These are phyloP conservation scores for Phytopythium boreale DNA, from an alignment of 352 stramenopile genomes.

Conservation along the genomic window DNA sequence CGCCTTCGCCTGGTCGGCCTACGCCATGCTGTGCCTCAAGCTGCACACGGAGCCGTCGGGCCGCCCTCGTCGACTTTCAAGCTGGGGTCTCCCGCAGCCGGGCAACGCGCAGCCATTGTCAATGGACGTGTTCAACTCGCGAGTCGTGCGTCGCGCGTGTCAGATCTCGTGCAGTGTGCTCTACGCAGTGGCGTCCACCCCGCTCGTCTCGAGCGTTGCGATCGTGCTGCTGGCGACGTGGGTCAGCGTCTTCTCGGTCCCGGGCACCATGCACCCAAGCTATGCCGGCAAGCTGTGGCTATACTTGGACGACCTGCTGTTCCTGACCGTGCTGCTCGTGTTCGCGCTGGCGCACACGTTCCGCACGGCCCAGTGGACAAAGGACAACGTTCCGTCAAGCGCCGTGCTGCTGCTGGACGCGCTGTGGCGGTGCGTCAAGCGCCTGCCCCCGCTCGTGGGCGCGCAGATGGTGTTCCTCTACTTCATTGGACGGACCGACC, in stretches of 20 bases:
- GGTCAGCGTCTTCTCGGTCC: constrained; percentile 50
- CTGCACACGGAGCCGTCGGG: constrained; percentile 65
- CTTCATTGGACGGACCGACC: constrained; percentile 58
- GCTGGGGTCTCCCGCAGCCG: constrained; percentile 49
- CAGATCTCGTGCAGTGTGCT: constrained; percentile 74
- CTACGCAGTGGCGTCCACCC: constrained; percentile 65
- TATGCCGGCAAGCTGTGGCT: constrained; percentile 68
- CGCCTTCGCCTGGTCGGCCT: constrained; percentile 57
- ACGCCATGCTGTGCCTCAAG: constrained; percentile 64
- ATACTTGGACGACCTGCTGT: constrained; percentile 53
- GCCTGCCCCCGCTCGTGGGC: constrained; percentile 44
- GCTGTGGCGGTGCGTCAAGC: constrained; percentile 44
- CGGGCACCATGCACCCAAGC: constrained; percentile 62
- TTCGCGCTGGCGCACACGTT: constrained; percentile 68
- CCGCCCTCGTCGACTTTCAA: constrained; percentile 55
- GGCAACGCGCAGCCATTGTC: constrained; percentile 47
- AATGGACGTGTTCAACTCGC: constrained; percentile 73
- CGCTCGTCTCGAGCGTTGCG: constrained; percentile 56
- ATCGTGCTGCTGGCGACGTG: constrained; percentile 48
- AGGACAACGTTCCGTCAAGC: constrained; percentile 58
- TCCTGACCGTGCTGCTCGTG: constrained; percentile 61
- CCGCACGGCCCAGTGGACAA: constrained; percentile 63
- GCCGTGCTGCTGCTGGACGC: constrained; percentile 47
- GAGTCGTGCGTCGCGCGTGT: constrained; percentile 62
- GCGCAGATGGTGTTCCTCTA: constrained; percentile 58